Percentiles rank a stretch among this genome's conserved stretches.
These are phyloP conservation scores for Achaetomium macrosporum DNA, from an alignment of 2,329 filamentous ascomycete species.

Conservation along the genomic window DNA sequence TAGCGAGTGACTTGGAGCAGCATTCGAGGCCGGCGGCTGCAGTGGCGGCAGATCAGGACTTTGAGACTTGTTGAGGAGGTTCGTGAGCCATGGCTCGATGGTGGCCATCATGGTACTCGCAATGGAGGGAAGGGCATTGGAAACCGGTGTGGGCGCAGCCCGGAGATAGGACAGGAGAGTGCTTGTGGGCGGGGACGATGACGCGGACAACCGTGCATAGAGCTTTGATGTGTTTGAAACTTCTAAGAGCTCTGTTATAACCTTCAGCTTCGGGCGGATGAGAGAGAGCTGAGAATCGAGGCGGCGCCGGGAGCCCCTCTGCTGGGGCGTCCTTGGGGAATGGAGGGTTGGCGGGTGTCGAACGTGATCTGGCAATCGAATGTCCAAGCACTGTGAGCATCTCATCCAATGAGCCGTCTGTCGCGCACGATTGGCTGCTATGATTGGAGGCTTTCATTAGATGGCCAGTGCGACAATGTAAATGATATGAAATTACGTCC, in stretches of 20 bases:
- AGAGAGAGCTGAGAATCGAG: not conserved
- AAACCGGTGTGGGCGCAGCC: conserved; percentile 20
- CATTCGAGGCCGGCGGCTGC: conserved; percentile 41
- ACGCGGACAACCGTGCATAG: not conserved
- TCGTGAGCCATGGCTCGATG: conserved; percentile 62
- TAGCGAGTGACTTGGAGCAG: conserved; percentile 26
- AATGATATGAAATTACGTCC: not conserved
- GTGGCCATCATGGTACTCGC: conserved; percentile 51
- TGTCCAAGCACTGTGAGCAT: too few species aligned
- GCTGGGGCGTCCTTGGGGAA: not conserved
- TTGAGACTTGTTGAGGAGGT: conserved; percentile 54
- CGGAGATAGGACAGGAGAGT: conserved; percentile 1
- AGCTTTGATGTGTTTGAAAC: not conserved
- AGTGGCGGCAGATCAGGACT: conserved; percentile 51
- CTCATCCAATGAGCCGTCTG: too few species aligned
- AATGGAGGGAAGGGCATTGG: conserved; percentile 36
- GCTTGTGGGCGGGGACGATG: conserved; percentile 2
- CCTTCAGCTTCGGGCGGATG: not conserved
- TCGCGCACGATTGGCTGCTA: too few species aligned
- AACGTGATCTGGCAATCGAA: not conserved
- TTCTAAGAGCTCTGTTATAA: not conserved
- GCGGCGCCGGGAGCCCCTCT: not conserved
- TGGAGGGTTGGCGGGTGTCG: not conserved
- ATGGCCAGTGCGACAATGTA: not conserved
- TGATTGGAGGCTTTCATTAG: too few species aligned